Percentiles rank a stretch among this genome's conserved stretches.
Evolutionary conservation across 2,329 filamentous ascomycete genomes (phyloP).

Genomic region (Aurifilum marmelostoma): DNA sequence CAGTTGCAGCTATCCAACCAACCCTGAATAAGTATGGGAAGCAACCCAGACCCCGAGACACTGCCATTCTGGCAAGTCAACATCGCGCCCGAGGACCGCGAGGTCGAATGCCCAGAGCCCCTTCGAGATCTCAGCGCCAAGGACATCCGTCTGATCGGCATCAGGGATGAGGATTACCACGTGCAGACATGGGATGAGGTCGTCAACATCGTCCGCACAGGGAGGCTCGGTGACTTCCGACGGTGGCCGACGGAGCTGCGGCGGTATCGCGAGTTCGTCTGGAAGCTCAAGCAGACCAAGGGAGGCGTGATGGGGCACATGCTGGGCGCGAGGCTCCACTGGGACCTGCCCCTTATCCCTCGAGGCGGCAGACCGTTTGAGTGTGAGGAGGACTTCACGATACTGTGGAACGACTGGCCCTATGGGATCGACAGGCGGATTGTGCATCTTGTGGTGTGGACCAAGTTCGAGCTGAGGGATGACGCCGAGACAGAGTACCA

Average conservation of each 20-base stretch:
- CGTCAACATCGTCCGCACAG: constrained; percentile 60
- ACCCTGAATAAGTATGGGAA: constrained; percentile 41
- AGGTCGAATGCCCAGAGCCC: constrained; percentile 71
- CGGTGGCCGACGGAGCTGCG: constrained; percentile 76
- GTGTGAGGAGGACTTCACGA: constrained; percentile 63
- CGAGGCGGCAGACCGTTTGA: constrained; percentile 46
- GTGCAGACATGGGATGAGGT: constrained; percentile 72
- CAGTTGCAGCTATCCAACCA: neutral
- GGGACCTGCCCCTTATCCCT: constrained; percentile 55
- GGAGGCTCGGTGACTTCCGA: constrained; percentile 76
- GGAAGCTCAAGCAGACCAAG: constrained; percentile 59
- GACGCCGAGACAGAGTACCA: constrained; percentile 62
- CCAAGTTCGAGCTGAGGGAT: constrained; percentile 79
- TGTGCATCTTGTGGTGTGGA: constrained; percentile 89
- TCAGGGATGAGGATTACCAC: constrained; percentile 67
- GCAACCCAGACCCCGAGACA: constrained; percentile 26
- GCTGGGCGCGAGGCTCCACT: constrained; percentile 68
- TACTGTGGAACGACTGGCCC: constrained; percentile 91
- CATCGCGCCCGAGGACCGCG: constrained; percentile 64
- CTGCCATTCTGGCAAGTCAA: constrained; percentile 84
- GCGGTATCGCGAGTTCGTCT: constrained; percentile 74
- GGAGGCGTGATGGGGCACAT: constrained; percentile 82
- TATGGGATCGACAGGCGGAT: constrained; percentile 81
- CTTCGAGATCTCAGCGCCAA: constrained; percentile 67
- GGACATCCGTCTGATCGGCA: constrained; percentile 70